Conservation (phyloP, 495 filamentous ascomycete species). For the Parmelia sp. region DNA sequence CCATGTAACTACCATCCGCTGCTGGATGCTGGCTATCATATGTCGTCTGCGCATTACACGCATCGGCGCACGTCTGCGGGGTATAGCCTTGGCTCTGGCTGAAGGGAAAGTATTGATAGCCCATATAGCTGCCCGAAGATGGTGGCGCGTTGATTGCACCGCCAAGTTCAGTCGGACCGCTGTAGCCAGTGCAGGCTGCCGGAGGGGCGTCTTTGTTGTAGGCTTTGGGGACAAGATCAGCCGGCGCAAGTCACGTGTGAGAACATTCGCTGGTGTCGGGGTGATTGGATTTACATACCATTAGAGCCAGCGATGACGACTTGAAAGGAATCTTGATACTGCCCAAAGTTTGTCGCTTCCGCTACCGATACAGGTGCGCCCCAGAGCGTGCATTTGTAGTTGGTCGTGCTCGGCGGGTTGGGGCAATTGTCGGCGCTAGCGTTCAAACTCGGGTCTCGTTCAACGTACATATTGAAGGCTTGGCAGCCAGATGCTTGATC, state of each 20-base stretch:
- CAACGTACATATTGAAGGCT: constrained; percentile 45
- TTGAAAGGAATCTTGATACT: constrained; percentile 37
- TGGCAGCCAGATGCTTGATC: constrained; percentile 32
- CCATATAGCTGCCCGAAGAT: constrained; percentile 33
- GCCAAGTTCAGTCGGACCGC: constrained; percentile 27
- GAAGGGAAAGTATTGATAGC: constrained; percentile 37
- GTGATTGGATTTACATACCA: constrained; percentile 13
- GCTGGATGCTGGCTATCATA: constrained; percentile 33
- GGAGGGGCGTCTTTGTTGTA: constrained; percentile 34
- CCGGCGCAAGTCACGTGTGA: neutral
- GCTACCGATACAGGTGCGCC: constrained; percentile 31
- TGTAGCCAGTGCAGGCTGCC: constrained; percentile 30
- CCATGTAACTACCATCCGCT: constrained; percentile 26
- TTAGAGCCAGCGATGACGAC: constrained; percentile 43
- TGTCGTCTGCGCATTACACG: constrained; percentile 37
- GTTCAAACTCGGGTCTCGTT: constrained; percentile 41
- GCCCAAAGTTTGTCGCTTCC: constrained; percentile 35
- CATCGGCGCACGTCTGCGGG: constrained; percentile 35
- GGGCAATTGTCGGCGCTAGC: constrained; percentile 31
- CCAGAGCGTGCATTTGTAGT: constrained; percentile 51
- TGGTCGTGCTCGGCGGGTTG: constrained; percentile 43
- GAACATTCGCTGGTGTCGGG: neutral
- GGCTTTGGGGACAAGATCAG: constrained; percentile 9
- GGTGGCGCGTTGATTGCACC: constrained; percentile 39
- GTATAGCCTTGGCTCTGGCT: constrained; percentile 31